These are phyloP conservation scores for Leucoagaricus sp. DNA, from an alignment of 1,284 basidiomycete species.

Conservation along the genomic window DNA sequence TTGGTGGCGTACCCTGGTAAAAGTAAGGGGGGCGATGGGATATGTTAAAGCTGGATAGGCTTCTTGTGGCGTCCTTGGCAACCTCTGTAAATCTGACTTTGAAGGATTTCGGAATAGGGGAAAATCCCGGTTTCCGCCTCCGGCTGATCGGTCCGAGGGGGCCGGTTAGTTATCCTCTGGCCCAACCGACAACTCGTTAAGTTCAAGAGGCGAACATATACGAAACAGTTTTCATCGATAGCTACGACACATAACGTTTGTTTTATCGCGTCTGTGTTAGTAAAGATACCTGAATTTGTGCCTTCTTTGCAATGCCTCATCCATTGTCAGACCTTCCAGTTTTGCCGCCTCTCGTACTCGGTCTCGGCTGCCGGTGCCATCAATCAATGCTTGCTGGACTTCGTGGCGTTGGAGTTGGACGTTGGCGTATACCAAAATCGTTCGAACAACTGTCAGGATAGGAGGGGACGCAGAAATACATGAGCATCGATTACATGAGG, in stretches of 20 bases:
- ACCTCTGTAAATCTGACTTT: not conserved
- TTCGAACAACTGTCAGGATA: not conserved
- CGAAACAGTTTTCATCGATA: too few species aligned
- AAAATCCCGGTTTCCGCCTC: not conserved
- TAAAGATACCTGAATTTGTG: constrained; percentile 2
- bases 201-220: too few species aligned
- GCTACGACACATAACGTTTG: not conserved
- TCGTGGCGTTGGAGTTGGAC: not conserved
- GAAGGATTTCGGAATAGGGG: not conserved
- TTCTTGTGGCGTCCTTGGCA: not conserved
- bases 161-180: not conserved
- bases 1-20: not conserved
- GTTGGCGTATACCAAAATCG: not conserved
- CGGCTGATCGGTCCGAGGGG: not conserved
- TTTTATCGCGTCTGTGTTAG: not conserved
- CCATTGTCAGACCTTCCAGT: constrained; percentile 3
- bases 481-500: not conserved
- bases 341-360: constrained; percentile 1
- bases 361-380: not conserved
- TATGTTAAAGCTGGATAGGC: too few species aligned
- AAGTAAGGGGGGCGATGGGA: not conserved
- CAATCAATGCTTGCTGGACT: not conserved
- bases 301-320: not conserved
- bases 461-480: not conserved
- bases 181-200: not conserved